These are phyloP conservation scores for Beauveria brongniartii DNA, from an alignment of 2,329 filamentous ascomycete genomes.

Conservation along the genomic window DNA sequence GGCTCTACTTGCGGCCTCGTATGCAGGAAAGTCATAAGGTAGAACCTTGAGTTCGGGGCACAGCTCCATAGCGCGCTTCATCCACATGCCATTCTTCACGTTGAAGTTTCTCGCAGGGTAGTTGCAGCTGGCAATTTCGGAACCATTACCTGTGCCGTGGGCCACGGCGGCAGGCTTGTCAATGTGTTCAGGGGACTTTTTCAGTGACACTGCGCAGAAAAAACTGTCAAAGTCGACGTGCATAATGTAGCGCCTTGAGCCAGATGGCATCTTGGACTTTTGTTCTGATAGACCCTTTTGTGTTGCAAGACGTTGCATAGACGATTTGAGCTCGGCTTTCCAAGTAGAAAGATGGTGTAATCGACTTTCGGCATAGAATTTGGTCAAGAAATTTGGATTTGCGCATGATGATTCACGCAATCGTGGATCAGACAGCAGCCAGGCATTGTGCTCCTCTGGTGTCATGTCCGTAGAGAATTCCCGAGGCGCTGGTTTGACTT, in stretches of 20 bases:
- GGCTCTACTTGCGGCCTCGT: slow-evolving; percentile 79
- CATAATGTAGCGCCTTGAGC: slow-evolving; percentile 71
- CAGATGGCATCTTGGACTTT: slow-evolving; percentile 44
- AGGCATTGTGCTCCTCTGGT: slow-evolving; percentile 86
- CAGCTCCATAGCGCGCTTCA: slow-evolving; percentile 77
- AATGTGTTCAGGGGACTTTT: slow-evolving; percentile 64
- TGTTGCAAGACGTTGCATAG: slow-evolving; percentile 70
- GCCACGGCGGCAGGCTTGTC: slow-evolving; percentile 84
- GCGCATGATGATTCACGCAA: slow-evolving; percentile 84
- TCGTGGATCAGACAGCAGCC: slow-evolving; percentile 73
- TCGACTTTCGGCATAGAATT: slow-evolving; percentile 91
- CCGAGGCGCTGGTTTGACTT: neutral
- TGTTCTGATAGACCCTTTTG: slow-evolving; percentile 50
- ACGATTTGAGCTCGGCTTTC: slow-evolving; percentile 90
- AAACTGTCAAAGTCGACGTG: slow-evolving; percentile 99
- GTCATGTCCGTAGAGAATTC: slow-evolving; percentile 57
- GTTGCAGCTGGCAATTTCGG: slow-evolving; percentile 96
- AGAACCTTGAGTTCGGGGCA: slow-evolving; percentile 82
- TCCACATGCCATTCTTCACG: slow-evolving; percentile 99
- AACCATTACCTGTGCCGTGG: slow-evolving; percentile 75
- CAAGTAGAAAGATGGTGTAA: slow-evolving; percentile 92
- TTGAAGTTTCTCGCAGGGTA: slow-evolving; percentile 82
- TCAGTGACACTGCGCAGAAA: slow-evolving; percentile 85
- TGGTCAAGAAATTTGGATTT: slow-evolving; percentile 87
- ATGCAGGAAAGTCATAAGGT: slow-evolving; percentile 92